Conservation (phyloP, 192 early-diverging fungal genomes). For the Haplosporangium gracile region DNA sequence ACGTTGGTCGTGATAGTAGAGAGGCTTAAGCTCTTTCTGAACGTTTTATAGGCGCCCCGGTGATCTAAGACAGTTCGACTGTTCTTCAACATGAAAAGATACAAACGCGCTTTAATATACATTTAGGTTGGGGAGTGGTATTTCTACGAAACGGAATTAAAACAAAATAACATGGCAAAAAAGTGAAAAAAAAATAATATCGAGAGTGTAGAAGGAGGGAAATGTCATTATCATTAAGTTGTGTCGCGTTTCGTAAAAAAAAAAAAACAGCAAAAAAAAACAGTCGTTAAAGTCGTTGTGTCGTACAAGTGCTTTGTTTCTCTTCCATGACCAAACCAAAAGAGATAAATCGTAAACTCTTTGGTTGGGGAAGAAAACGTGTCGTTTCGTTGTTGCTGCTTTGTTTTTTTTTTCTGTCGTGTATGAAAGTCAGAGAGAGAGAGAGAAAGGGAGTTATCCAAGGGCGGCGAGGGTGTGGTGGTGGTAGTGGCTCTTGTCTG, state of each 20-base stretch:
- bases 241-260: neutral
- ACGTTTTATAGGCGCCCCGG: too few species aligned
- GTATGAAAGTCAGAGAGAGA: neutral
- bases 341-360: too few species aligned
- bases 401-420: neutral
- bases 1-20: neutral
- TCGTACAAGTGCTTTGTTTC: neutral
- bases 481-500: constrained; percentile 19
- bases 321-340: neutral
- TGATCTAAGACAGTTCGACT: too few species aligned
- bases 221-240: constrained; percentile 3
- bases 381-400: neutral
- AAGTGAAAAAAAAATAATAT: neutral
- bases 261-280: neutral
- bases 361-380: too few species aligned
- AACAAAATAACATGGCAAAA: neutral
- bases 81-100: neutral
- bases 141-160: neutral
- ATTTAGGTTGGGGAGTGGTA: neutral
- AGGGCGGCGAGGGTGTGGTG: constrained; percentile 8
- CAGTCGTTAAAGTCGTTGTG: neutral
- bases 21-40: neutral
- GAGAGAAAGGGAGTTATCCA: neutral
- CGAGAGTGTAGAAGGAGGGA: neutral
- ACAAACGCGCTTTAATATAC: neutral